Evolutionary conservation across 1,139 yeast genomes (phyloP), one percentile per base, ranked within the genome.

Genomic region (Pichia sp.): DNA sequence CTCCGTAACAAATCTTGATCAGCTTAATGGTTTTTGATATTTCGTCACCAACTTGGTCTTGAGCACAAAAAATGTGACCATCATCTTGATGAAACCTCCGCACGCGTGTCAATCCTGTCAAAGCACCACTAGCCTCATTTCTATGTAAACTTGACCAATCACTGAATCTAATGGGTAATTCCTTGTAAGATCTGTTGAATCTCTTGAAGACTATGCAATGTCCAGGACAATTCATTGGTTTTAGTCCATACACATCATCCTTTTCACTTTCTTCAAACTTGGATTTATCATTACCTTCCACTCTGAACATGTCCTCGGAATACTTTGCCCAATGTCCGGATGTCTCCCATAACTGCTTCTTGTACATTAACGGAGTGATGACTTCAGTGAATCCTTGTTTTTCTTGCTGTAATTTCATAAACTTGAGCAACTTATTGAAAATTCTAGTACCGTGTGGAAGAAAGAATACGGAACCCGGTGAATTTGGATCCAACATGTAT

Each of bases 201-300:
- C 87, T 64, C 55, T 81, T 80, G 67, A 84, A 91, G 57, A 91
- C 72, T 46, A 91, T 60, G 69, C 97, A 88, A 63, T 91, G 98
- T 34, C 97, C 97, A 15, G 98, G 98, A 66, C 97, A 88, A 67
- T 91, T 91, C 98, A 91, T 91, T 50, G 98, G 97, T 61, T 91
- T 91, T 48, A 91, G 74, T 43, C 95, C 96, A 55, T 69, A 85
- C 3, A 65, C 60, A 6, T 49, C 41, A 18, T 51, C 44, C 13
- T 38, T 37, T 27, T 52, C 55, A n/a, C 47, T 50, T 21, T 51
- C 58, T 12, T 38, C 40, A 15, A 41, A 22, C 22, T 45, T 49
- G 3, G 47, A 34, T 12, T 29, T 14, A 41, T 67, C 74, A 41
- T 71, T 63, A 3, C 78, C 75, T 26, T 66, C 68, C 1, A 87